A percentile compares a stretch with the other conserved stretches of the same genome.
phyloP scores from a whole-genome alignment of 441 rosid genomes.

The Populus trichocarpa region DNA sequence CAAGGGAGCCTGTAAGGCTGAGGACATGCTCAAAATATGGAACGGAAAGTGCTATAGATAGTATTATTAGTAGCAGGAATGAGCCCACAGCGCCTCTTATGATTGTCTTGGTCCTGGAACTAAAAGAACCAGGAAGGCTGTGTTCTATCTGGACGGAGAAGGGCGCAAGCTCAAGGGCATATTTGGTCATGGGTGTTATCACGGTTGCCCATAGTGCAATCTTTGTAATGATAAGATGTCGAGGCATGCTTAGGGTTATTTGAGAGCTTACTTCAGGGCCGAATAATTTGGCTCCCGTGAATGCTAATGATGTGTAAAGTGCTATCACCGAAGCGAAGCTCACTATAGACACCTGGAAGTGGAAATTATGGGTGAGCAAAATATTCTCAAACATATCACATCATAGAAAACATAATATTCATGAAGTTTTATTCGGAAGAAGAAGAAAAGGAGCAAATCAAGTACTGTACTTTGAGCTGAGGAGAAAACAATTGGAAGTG shows the following conservation, averaged over 20 bases:
- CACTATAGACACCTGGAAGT: conserved; percentile 54
- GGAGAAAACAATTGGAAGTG: not conserved
- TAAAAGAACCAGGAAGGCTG: conserved; percentile 45
- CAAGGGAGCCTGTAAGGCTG: conserved; percentile 68
- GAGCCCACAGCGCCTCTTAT: conserved; percentile 54
- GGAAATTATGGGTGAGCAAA: too few species aligned
- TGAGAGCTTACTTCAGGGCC: conserved; percentile 56
- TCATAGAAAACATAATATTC: not conserved
- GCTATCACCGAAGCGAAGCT: conserved; percentile 55
- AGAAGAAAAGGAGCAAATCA: too few species aligned
- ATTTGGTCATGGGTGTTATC: conserved; percentile 73
- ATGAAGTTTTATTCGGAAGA: not conserved
- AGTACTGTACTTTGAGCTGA: not conserved
- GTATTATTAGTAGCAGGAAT: conserved; percentile 41
- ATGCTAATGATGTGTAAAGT: conserved; percentile 51
- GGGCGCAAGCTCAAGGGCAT: conserved; percentile 66
- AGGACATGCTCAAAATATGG: conserved; percentile 70
- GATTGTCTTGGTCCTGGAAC: conserved; percentile 29
- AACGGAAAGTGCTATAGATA: conserved; percentile 52
- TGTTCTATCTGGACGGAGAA: conserved; percentile 61
- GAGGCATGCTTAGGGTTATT: conserved; percentile 67
- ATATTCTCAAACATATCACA: not conserved
- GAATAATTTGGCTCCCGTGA: conserved; percentile 65
- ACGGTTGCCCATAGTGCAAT: conserved; percentile 73
- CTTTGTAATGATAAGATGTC: conserved; percentile 44